Base-by-base conservation (phyloP, 305 asterid species). In the Andrographis paniculata region DNA sequence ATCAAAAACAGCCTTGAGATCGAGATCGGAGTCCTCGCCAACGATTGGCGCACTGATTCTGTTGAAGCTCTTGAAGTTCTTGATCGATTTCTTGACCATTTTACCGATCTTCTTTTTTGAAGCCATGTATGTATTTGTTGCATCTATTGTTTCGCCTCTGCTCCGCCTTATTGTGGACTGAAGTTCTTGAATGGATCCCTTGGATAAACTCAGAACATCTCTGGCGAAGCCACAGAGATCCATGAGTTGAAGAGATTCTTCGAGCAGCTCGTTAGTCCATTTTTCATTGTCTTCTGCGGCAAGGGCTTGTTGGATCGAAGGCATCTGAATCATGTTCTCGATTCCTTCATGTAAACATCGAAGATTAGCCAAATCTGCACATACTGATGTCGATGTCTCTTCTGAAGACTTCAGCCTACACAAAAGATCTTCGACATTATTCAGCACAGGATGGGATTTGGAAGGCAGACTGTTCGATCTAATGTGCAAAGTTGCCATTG, bases 401-500 rank as follows among this genome's bases (percentile, higher is more conserved):
- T 30, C 17, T 14, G 54, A 52, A 8, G 43, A 39, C 42, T 27
- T 52, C 43, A 52, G 19, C 42, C 45, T 20, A 43, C 36, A 19
- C 1, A 60, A 33, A 16, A 18, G 48, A 60, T 52, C 59, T 42
- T 60, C 48, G 20, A 52, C 48, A 30, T 24, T 40, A 2, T 27
- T 18, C 8, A 37, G 6, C 16, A 37, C 42, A 37, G 42, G 42
- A n/a, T 37, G 42, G 12, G 42, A n/a, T 37, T 37, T 47, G 14
- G 70, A 37, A 4, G 70, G 70, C 13, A 61, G 40, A 53, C 56
- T 53, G 56, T 61, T 48, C 38, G 59, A 60, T 60, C 65, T 31
- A n/a, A 44, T 17, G 18, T 60, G 65, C 38, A 39, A 38, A 39
- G 1, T 48, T 17, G 54, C 44, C 65, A 45, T 60, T 11, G 9